Conservation (phyloP, 371 early-diverging fungal species). For the Mortierella sp. region DNA sequence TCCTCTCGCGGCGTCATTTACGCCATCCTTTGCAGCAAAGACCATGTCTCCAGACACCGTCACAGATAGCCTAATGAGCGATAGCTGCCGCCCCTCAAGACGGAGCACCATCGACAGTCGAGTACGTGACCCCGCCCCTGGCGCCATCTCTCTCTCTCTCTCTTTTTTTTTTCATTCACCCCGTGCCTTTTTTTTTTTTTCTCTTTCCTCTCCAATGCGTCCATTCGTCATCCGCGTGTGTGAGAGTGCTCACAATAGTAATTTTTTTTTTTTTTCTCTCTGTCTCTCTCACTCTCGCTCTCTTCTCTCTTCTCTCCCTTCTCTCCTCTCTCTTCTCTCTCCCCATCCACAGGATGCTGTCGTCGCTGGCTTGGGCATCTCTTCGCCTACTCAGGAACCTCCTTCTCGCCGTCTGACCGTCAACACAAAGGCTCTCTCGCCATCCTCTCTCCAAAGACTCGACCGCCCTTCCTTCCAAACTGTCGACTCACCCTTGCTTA, state of each 20-base stretch:
- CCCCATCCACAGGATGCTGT: conserved; percentile 18
- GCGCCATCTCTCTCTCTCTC: not conserved
- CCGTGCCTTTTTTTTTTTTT: not conserved
- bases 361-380: conserved; percentile 42
- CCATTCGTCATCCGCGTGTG: too few relatives aligned
- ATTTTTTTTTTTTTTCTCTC: not conserved
- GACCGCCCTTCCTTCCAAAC: conserved; percentile 35
- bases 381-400: conserved; percentile 24
- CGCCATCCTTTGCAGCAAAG: conserved; percentile 35
- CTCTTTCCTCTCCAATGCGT: too few relatives aligned
- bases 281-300: not conserved
- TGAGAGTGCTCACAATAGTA: too few relatives aligned
- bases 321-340: not conserved
- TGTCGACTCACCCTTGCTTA: conserved; percentile 32
- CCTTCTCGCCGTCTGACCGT: conserved; percentile 30
- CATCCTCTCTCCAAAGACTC: conserved; percentile 15
- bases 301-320: not conserved
- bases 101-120: conserved; percentile 36
- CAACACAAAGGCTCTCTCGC: conserved; percentile 41
- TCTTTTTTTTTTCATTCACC: not conserved
- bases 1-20: conserved; percentile 40
- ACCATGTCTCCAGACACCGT: not conserved
- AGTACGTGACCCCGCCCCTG: not conserved
- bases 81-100: conserved; percentile 33
- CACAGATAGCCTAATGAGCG: conserved; percentile 8